Base-by-base conservation (phyloP, 768 basidiomycete species). In the Sarcodon aspratus region DNA sequence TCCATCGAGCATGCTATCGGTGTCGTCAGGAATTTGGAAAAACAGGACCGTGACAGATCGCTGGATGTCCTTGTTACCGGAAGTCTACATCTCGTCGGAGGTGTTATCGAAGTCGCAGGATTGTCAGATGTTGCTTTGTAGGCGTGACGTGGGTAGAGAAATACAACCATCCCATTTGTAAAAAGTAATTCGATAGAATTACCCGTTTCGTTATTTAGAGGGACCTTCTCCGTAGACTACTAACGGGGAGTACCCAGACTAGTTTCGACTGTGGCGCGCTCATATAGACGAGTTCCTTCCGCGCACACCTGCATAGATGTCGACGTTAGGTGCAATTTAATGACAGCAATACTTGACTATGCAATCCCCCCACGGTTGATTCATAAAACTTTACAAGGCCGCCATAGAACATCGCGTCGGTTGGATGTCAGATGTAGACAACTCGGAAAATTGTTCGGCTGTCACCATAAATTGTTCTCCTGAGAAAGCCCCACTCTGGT, bases 11-110 rank as follows among this genome's bases (percentile, higher is more conserved):
- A 97, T 59, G 91, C 94, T 4, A 71, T 97, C n/a, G 69, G 73
- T 32, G 58, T 78, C 21, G 74, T 91, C 4, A 73, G 80, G 10
- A 57, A 64, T 3, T 57, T 78, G n/a, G 58, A 66, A 8, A 53
- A 61, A 6, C 49, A 43, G 12, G 52, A 59, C 5, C 55, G 61
- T 2, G 54, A 61, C 36, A 55, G 55, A 37, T 58, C 65, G 1
- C 62, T 66, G 10, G 72, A 85, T 49, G 79, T 92, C n/a, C 70
- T 99, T 12, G 92, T 95, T 6, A 75, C 91, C 3, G 96, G 96
- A 4, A 96, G 92, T 64, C 63, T 99, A 53, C 94, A 94, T 66
- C 75, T 99, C 12, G 82, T 98, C 7, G 96, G 96, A 15, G 96
- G 96, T 2, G 71, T 93, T 10, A 85, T 98, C 48, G 95, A 97